Evolutionary conservation across 768 basidiomycete genomes (phyloP).

Genomic region (Polyporus arcularius): DNA sequence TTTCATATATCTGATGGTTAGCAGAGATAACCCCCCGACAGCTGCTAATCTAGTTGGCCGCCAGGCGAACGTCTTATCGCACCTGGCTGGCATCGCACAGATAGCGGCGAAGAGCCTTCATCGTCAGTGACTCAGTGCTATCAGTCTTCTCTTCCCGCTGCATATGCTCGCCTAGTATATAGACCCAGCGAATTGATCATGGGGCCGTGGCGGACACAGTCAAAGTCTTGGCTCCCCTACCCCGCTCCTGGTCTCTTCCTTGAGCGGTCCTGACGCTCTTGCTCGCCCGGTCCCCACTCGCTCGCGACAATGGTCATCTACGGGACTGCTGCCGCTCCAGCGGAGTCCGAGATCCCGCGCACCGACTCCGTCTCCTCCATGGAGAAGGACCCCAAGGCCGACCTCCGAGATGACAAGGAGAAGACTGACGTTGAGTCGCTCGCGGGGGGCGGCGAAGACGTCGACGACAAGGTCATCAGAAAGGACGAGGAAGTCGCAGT

Average conservation of each 20-base stretch:
- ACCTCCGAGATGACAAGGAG: conserved; percentile 10
- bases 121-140: no score
- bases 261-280: not conserved
- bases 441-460: conserved; percentile 19
- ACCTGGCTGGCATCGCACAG: conserved; percentile 3
- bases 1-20: conserved; percentile 2
- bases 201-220: conserved; percentile 2
- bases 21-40: conserved; percentile 3
- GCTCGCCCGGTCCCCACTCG: not conserved
- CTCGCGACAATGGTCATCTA: conserved; percentile 1
- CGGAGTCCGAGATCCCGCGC: conserved; percentile 12
- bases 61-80: conserved; percentile 11
- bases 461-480: conserved; percentile 34
- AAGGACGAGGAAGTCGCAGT: conserved; percentile 47
- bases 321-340: not conserved
- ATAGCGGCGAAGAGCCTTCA: conserved; percentile 6
- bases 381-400: conserved; percentile 17
- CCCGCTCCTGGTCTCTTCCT: not conserved
- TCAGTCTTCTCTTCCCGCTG: not conserved
- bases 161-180: conserved; percentile 10
- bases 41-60: conserved; percentile 15
- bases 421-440: conserved; percentile 19
- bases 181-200: not conserved
- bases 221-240: conserved; percentile 5
- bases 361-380: conserved; percentile 8